Conservation (phyloP, 805 yeast species). For the Lachancea thermotolerans region DNA sequence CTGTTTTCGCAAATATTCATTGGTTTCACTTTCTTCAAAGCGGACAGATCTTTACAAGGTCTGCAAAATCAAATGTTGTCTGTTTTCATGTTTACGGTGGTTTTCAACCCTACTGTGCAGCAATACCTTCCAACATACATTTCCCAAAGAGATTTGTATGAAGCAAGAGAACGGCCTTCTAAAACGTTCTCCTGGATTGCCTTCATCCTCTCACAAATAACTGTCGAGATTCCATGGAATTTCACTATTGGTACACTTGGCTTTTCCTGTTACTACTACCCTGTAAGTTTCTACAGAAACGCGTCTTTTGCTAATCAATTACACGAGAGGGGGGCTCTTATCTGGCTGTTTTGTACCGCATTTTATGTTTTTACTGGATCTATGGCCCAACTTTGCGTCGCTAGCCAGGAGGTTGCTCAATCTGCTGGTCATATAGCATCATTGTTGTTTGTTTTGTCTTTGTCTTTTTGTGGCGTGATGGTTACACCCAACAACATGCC, state of each 20-base stretch:
- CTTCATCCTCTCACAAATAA: conserved; percentile 53
- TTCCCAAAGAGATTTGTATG: conserved; percentile 57
- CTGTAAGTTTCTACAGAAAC: conserved; percentile 57
- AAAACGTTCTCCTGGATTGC: conserved; percentile 63
- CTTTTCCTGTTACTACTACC: conserved; percentile 63
- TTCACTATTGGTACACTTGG: conserved; percentile 54
- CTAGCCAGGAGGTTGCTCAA: conserved; percentile 52
- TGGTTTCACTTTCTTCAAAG: conserved; percentile 70
- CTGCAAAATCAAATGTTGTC: conserved; percentile 80
- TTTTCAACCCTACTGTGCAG: conserved; percentile 50
- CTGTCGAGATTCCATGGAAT: conserved; percentile 64
- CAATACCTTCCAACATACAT: conserved; percentile 60
- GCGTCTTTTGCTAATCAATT: conserved; percentile 46
- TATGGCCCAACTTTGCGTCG: conserved; percentile 50
- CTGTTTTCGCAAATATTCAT: conserved; percentile 54
- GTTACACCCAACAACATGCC: conserved; percentile 51
- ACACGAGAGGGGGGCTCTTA: conserved; percentile 51
- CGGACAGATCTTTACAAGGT: conserved; percentile 56
- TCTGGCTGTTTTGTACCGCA: conserved; percentile 39
- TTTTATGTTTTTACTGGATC: conserved; percentile 52
- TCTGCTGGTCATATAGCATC: conserved; percentile 59
- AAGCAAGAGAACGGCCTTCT: conserved; percentile 68
- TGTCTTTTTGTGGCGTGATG: conserved; percentile 76
- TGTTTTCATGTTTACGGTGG: conserved; percentile 58
- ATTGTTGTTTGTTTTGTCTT: conserved; percentile 51